phyloP scores from a whole-genome alignment of 2,329 filamentous ascomycete genomes.

The Colletotrichum viniferum region DNA sequence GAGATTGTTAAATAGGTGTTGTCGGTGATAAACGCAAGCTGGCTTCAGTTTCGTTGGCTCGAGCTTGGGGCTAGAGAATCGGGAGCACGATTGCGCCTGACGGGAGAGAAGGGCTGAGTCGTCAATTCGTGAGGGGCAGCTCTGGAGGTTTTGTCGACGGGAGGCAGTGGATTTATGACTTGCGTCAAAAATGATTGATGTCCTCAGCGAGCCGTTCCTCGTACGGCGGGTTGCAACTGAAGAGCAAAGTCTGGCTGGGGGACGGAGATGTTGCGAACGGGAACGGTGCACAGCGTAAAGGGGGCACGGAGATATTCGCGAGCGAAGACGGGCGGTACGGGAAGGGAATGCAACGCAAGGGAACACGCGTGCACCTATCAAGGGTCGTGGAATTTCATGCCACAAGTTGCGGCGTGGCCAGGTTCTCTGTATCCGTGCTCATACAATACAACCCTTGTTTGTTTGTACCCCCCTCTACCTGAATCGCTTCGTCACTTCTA shows the following conservation, averaged over 20 bases:
- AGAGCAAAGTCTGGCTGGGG: neutral
- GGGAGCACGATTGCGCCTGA: neutral
- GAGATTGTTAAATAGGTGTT: conserved; percentile 31
- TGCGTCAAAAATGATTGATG: neutral
- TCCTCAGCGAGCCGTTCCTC: neutral
- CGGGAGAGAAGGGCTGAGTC: neutral
- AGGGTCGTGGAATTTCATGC: conserved; percentile 1
- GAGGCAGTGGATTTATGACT: neutral
- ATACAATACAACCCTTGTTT: too few species aligned
- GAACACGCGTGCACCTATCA: conserved; percentile 21
- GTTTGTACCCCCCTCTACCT: too few species aligned
- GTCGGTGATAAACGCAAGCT: neutral
- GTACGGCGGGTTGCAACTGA: neutral
- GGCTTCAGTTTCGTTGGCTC: neutral
- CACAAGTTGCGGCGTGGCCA: neutral
- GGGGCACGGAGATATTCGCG: conserved; percentile 4
- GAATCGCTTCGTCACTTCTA: too few species aligned
- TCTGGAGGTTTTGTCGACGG: neutral
- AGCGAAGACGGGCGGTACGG: neutral
- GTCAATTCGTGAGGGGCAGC: neutral
- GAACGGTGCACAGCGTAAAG: neutral
- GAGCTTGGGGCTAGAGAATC: neutral
- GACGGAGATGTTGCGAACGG: neutral
- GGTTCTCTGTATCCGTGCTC: neutral
- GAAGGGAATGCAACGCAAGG: conserved; percentile 19